Evolutionary conservation across 2,329 filamentous ascomycete genomes (phyloP).

Genomic region (Monosporascus ibericus): DNA sequence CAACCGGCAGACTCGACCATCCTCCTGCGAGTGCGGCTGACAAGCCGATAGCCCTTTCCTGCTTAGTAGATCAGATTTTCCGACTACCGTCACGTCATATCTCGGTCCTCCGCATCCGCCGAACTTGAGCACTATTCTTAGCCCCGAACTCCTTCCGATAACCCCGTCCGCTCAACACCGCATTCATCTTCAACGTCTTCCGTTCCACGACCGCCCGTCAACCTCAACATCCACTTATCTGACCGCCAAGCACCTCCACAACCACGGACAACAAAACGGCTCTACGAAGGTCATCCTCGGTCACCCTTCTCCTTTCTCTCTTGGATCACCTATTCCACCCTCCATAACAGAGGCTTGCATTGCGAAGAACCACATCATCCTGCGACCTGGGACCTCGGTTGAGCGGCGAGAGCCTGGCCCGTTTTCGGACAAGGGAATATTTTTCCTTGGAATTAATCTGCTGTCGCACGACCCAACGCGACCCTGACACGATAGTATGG

Average conservation of each 20-base stretch:
- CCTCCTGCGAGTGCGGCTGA: not conserved
- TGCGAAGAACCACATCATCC: conserved; percentile 11
- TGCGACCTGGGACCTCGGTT: conserved; percentile 14
- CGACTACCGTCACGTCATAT: conserved; percentile 10
- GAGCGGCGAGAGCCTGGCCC: conserved; percentile 20
- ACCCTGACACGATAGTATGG: conserved; percentile 47
- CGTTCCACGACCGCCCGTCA: conserved; percentile 5
- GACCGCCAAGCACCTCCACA: conserved; percentile 28
- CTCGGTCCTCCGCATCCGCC: conserved; percentile 14
- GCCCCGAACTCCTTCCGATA: conserved; percentile 18
- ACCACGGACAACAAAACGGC: conserved; percentile 46
- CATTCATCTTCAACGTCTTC: conserved; percentile 6
- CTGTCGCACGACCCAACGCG: not conserved
- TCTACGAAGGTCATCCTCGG: conserved; percentile 38
- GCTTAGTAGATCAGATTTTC: conserved; percentile 11
- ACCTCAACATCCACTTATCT: conserved; percentile 13
- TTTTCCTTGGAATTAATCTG: not conserved
- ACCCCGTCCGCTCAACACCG: conserved; percentile 15
- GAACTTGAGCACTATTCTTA: conserved; percentile 9
- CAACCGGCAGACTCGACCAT: not conserved
- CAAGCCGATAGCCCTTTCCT: not conserved
- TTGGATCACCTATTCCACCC: conserved; percentile 47
- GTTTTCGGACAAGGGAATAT: conserved; percentile 8
- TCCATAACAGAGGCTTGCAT: conserved; percentile 35
- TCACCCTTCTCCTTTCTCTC: conserved; percentile 40